Base-by-base conservation (phyloP, 139 green algal species). In the Chlamydomonas sphaeroides region DNA sequence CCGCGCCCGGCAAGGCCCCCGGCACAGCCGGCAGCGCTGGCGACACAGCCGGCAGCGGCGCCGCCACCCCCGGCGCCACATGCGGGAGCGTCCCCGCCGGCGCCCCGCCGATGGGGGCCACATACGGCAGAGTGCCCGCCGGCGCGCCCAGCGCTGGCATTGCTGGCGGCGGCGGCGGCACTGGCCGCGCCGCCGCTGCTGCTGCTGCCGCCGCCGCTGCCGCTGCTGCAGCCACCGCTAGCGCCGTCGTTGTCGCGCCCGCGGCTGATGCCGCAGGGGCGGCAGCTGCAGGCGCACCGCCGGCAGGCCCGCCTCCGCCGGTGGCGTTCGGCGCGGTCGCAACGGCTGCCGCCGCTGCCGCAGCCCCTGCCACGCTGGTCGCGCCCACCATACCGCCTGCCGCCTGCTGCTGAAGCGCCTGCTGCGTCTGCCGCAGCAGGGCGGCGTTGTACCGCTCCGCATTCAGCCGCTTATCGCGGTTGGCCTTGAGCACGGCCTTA, bases 351-450 rank as follows among this genome's bases (percentile, higher is more conserved):
- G 63, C 76, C 2, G 63, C 76, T 4, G 62, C 62, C 5, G 76
- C 62, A 10, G 62, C 76, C 15, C 45, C 76, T 10, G 45, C 48
- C 25, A 83, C 45, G 32, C 76, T 65, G 5, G 62, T 28, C 21
- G 76, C 45, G 26, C 76, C 76, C 32, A 83, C 14, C 62, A 83
- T 65, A 10, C 76, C 76, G 21, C 76, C 76, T 26, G 62, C 76
- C 63, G 76, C 76, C 62, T 72, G 62, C 62, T 72, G 76, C 2
- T 45, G 32, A 23, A 83, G 23, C 76, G 62, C 33, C 62, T 73
- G 62, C 5, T 65, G 63, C 62, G 76, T 57, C 30, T 65, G 45
- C 25, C 63, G 76, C 35, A 83, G 45, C 20, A 41, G 21, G 33
- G 35, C 25, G 23, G 62, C 76, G 62, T 72, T 72, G 33, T 74